A percentile compares a stretch with the other conserved stretches of the same genome.
Conservation (phyloP, 2,329 filamentous ascomycete genomes). For the Penicillium sp. region DNA sequence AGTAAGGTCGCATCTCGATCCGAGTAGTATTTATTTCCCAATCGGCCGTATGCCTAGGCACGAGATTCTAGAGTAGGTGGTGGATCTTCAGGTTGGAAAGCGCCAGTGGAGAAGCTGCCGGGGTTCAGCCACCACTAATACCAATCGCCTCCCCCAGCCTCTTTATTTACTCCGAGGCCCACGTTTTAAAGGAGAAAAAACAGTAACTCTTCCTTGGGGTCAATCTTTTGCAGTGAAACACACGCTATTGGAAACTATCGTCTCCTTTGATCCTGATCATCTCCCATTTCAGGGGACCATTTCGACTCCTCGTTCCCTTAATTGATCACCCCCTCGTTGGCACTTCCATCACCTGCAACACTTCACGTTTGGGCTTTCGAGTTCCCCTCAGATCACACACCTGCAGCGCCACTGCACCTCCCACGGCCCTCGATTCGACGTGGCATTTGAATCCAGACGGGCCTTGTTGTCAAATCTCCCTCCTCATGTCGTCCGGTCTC, state of each 20-base stretch:
- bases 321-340: not conserved
- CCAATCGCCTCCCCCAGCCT: slow-evolving; percentile 22
- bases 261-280: not conserved
- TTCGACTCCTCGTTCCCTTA: not conserved
- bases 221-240: slow-evolving; percentile 5
- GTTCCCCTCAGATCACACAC: slow-evolving; percentile 11
- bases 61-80: slow-evolving; percentile 26
- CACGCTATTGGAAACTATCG: slow-evolving; percentile 3
- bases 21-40: no score
- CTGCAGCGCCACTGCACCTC: slow-evolving; percentile 16
- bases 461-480: slow-evolving; percentile 4
- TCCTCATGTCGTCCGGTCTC: slow-evolving; percentile 19
- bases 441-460: slow-evolving; percentile 33
- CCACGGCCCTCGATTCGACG: slow-evolving; percentile 23
- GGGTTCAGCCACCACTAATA: slow-evolving; percentile 41
- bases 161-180: slow-evolving; percentile 22
- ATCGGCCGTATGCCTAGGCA: not conserved
- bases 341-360: not conserved
- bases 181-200: slow-evolving; percentile 7
- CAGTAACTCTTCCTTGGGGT: not conserved
- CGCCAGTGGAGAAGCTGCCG: not conserved
- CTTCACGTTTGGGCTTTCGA: slow-evolving; percentile 1
- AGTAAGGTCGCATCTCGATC: no score
- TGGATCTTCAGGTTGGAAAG: slow-evolving; percentile 23
- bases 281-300: not conserved